Percentiles rank a stretch among this genome's conserved stretches.
These are phyloP conservation scores for Rhynchospora tenuis DNA, from an alignment of 176 grass and related monocot species.

Conservation along the genomic window DNA sequence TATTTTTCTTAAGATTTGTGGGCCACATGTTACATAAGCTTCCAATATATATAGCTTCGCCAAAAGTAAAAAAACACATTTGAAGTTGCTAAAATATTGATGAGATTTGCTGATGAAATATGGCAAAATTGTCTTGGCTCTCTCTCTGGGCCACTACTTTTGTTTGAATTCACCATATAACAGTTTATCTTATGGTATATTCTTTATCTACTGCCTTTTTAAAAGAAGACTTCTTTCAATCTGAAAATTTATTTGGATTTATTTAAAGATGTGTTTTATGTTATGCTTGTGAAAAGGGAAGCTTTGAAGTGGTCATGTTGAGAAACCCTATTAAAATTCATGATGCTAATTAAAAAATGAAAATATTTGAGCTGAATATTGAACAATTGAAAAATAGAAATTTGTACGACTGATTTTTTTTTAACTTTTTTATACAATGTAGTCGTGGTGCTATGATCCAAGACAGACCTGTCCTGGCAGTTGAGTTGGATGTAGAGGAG, in stretches of 20 bases:
- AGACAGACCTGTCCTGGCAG: conserved; percentile 66
- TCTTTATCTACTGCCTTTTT: background rate
- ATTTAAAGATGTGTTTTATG: too few species aligned
- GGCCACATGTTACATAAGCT: background rate
- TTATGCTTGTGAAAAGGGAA: too few species aligned
- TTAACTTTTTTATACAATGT: conserved; percentile 21
- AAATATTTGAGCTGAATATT: background rate
- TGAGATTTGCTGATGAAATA: background rate
- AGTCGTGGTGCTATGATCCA: conserved; percentile 52
- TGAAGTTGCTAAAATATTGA: background rate
- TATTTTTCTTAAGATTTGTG: background rate
- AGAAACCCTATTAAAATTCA: too few species aligned
- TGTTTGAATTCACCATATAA: background rate
- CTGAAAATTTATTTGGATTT: too few species aligned
- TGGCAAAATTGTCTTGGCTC: background rate
- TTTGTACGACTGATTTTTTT: background rate
- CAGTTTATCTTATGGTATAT: background rate
- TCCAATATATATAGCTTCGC: background rate
- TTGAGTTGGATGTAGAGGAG: conserved; percentile 90
- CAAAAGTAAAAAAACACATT: background rate
- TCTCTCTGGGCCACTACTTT: background rate
- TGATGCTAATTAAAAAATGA: too few species aligned
- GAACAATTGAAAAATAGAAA: background rate
- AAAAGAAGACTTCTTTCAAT: background rate
- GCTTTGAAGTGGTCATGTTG: too few species aligned